phyloP scores from a whole-genome alignment of 2,329 filamentous ascomycete species.

The Paraconiothyrium brasiliense region DNA sequence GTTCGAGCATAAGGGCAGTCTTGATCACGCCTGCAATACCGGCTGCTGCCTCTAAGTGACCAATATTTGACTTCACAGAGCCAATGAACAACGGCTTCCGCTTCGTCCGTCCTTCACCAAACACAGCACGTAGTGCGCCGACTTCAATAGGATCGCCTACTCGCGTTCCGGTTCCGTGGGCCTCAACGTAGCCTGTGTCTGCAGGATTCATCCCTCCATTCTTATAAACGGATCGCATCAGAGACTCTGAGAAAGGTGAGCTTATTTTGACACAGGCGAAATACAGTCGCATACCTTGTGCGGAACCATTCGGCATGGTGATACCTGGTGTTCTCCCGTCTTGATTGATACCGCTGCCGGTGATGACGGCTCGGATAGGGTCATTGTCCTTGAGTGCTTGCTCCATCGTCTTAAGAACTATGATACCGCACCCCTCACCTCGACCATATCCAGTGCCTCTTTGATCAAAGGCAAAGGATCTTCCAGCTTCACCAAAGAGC shows the following conservation, averaged over 20 bases:
- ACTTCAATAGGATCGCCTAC: slow-evolving; percentile 51
- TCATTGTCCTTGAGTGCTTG: slow-evolving; percentile 68
- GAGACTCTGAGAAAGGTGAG: slow-evolving; percentile 21
- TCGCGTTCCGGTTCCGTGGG: slow-evolving; percentile 64
- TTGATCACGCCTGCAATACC: slow-evolving; percentile 50
- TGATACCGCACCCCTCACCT: slow-evolving; percentile 69
- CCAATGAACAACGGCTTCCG: slow-evolving; percentile 37
- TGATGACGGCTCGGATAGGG: slow-evolving; percentile 57
- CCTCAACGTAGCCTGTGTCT: slow-evolving; percentile 41
- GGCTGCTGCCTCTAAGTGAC: slow-evolving; percentile 43
- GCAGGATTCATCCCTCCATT: slow-evolving; percentile 34
- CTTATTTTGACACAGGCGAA: not conserved
- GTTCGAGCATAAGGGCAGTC: slow-evolving; percentile 53
- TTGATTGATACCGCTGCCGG: slow-evolving; percentile 53
- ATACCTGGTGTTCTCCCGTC: slow-evolving; percentile 68
- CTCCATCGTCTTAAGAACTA: slow-evolving; percentile 66
- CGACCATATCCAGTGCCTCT: slow-evolving; percentile 69
- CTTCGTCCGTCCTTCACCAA: slow-evolving; percentile 30
- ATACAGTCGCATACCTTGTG: slow-evolving; percentile 43
- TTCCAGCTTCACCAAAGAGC: slow-evolving; percentile 41
- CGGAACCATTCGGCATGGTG: slow-evolving; percentile 66
- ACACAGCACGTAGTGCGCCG: slow-evolving; percentile 32
- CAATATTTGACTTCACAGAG: slow-evolving; percentile 45
- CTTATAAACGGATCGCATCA: slow-evolving; percentile 35
- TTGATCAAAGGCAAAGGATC: slow-evolving; percentile 55